Conservation (phyloP, 164 flowering plant genomes). For the Berberis vulgaris region DNA sequence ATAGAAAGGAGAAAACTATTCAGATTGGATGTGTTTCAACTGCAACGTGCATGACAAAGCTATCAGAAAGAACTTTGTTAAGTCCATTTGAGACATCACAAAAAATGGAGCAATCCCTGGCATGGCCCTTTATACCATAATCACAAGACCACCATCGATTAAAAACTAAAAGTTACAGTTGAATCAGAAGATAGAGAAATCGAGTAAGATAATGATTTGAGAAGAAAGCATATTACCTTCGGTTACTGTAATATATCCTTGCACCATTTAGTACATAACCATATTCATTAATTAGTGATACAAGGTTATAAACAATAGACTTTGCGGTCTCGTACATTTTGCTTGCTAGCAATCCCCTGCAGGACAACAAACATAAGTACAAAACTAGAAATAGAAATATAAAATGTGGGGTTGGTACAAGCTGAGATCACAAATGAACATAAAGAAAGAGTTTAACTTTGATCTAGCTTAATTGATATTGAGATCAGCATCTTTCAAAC, state of each 20-base stretch:
- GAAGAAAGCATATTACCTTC: conserved; percentile 39
- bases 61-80: too few relatives aligned
- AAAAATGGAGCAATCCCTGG: too few relatives aligned
- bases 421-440: neutral
- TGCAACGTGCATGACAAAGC: too few relatives aligned
- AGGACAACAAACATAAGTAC: neutral
- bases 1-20: too few relatives aligned
- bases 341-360: conserved; percentile 86
- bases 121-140: too few relatives aligned
- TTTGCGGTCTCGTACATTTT: conserved; percentile 86
- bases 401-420: neutral
- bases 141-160: too few relatives aligned
- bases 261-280: conserved; percentile 87
- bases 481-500: too few relatives aligned
- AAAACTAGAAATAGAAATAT: too few relatives aligned
- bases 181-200: neutral
- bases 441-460: too few relatives aligned
- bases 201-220: neutral
- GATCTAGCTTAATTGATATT: too few relatives aligned
- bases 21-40: too few relatives aligned
- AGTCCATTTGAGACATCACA: too few relatives aligned
- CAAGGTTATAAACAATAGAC: conserved; percentile 63
- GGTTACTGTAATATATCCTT: conserved; percentile 73
- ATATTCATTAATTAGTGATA: conserved; percentile 52
- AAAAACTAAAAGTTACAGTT: neutral